phyloP scores from a whole-genome alignment of 495 filamentous ascomycete genomes.

The Tuber indicum region DNA sequence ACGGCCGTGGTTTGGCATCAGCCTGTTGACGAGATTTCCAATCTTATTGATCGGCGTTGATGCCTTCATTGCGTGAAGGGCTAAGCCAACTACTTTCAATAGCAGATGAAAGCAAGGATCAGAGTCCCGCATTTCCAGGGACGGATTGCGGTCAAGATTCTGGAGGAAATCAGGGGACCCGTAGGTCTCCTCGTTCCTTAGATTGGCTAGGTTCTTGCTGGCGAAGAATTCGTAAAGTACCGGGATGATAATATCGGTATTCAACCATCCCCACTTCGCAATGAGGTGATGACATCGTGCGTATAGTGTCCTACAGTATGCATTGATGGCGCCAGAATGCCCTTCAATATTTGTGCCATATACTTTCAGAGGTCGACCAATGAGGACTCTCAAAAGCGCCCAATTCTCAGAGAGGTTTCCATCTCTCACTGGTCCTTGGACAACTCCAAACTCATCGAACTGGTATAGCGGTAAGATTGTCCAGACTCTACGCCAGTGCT shows the following conservation, averaged over 20 bases:
- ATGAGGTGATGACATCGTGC: conserved; percentile 74
- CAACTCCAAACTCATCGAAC: conserved; percentile 62
- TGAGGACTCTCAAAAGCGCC: conserved; percentile 58
- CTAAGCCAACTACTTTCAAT: conserved; percentile 71
- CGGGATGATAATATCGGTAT: conserved; percentile 69
- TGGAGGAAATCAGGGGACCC: conserved; percentile 75
- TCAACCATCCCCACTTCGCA: conserved; percentile 76
- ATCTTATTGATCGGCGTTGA: conserved; percentile 56
- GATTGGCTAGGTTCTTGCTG: conserved; percentile 61
- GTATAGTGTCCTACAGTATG: conserved; percentile 68
- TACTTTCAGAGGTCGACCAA: conserved; percentile 59
- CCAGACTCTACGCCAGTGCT: conserved; percentile 66
- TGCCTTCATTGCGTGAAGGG: conserved; percentile 55
- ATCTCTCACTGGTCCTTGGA: conserved; percentile 43
- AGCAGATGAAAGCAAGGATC: conserved; percentile 93
- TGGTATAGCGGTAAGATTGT: conserved; percentile 68
- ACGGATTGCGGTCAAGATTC: conserved; percentile 57
- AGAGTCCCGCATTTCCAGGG: conserved; percentile 55
- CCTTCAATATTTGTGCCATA: conserved; percentile 54
- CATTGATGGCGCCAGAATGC: conserved; percentile 58
- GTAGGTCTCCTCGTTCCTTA: conserved; percentile 69
- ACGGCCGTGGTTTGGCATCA: conserved; percentile 82
- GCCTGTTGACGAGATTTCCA: conserved; percentile 65
- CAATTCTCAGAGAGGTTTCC: conserved; percentile 58
- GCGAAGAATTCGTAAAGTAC: conserved; percentile 88